Base-by-base conservation (phyloP, 225 moss, liverwort and hornwort species). In the Bryoerythrophyllum caledonicum region DNA sequence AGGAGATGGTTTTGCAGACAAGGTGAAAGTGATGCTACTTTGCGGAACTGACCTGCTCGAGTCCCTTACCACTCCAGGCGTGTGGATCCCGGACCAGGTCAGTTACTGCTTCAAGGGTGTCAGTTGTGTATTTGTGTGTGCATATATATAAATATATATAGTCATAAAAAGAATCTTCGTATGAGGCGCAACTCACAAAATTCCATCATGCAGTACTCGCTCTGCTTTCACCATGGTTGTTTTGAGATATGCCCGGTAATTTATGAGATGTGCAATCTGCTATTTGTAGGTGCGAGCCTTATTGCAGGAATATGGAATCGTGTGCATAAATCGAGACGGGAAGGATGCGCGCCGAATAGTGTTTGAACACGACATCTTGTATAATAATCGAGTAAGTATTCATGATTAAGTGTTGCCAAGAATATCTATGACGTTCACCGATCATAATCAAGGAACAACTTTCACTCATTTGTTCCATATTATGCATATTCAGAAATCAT, bases 21-120 rank as follows among this genome's bases (percentile, higher is more conserved):
- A 87, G 64, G 85, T 94, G 2, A 88, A 82, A 68, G 90, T 90
- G 48, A 90, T 91, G 86, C 69, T 90, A 26, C 68, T 94, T 63
- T 94, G 93, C 65, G 93, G 93, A 71, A 82, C 82, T 55, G 93
- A 94, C 58, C 85, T 94, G 57, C 76, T 94, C 15, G 90, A 90
- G 79, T 86, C 90, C 49, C 49, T 94, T 35, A 81, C 76, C 4
- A 82, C 60, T 56, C 90, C 93, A 21, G 91, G 91, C 49, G 82
- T 83, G 40, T 94, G 93, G 91, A 74, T 91, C 55, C 93, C 93
- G 24, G 93, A 94, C 38, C 93, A 94, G 91, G 93, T 90, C 15
- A 40, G 69, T 77, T 52, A 32, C 44, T 43, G 43, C 41, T 19
- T 65, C 43, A 12, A 20, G 25, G 41, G 15, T 66, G 24, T 56